These are phyloP conservation scores for Tylopilus subfusipes DNA, from an alignment of 768 basidiomycete genomes.

Conservation along the genomic window DNA sequence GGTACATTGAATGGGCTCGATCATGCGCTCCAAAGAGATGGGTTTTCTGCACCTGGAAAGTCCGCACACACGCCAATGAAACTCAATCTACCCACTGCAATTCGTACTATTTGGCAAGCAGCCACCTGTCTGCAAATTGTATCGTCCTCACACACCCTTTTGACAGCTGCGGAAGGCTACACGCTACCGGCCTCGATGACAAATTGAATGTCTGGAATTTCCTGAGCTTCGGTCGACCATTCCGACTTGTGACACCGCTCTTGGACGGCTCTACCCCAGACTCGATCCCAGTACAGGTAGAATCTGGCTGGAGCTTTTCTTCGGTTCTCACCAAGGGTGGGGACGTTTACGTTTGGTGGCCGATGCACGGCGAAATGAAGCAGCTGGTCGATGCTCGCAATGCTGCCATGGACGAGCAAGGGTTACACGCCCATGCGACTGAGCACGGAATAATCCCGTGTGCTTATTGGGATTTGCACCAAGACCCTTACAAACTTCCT, in stretches of 20 bases:
- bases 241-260: constrained; percentile 45
- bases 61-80: constrained; percentile 50
- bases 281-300: constrained; percentile 56
- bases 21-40: constrained; percentile 43
- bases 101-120: constrained; percentile 61
- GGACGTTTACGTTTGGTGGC: constrained; percentile 76
- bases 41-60: constrained; percentile 55
- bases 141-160: constrained; percentile 11
- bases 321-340: constrained; percentile 69
- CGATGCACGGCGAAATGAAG: constrained; percentile 44
- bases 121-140: background rate
- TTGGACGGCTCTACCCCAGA: constrained; percentile 42
- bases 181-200: constrained; percentile 63
- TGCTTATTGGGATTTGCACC: constrained; percentile 51
- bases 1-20: constrained; percentile 57
- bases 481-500: constrained; percentile 57
- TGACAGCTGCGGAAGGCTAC: constrained; percentile 71
- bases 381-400: constrained; percentile 37
- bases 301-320: constrained; percentile 82
- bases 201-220: constrained; percentile 68
- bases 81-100: constrained; percentile 54
- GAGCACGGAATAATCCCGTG: constrained; percentile 53
- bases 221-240: constrained; percentile 74
- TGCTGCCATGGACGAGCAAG: constrained; percentile 43
- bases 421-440: constrained; percentile 29